Percentiles rank a stretch among this genome's conserved stretches.
phyloP scores from a whole-genome alignment of 306 rosid genomes.

The Gastrolobium bilobum region DNA sequence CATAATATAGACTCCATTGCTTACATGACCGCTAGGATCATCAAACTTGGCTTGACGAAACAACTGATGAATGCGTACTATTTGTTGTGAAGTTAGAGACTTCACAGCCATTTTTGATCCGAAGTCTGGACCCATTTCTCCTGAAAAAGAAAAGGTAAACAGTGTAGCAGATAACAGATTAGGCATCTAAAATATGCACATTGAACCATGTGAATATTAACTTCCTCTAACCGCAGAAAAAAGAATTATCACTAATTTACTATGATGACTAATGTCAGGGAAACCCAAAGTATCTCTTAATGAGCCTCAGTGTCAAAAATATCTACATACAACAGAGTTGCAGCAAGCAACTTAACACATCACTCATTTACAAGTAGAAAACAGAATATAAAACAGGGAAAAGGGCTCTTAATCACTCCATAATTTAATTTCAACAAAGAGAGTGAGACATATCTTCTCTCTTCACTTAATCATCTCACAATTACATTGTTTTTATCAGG shows the following conservation, averaged over 20 bases:
- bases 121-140: conserved; percentile 98
- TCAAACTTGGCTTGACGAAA: conserved; percentile 98
- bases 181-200: conserved; percentile 15
- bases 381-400: conserved; percentile 22
- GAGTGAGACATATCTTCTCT: conserved; percentile 13
- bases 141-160: conserved; percentile 49
- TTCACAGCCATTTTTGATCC: conserved; percentile 73
- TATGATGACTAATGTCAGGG: not conserved
- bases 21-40: conserved; percentile 89
- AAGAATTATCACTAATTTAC: conserved; percentile 24
- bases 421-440: conserved; percentile 33
- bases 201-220: conserved; percentile 32
- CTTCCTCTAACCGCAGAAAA: conserved; percentile 19
- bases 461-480: conserved; percentile 24
- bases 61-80: conserved; percentile 95
- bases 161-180: conserved; percentile 23
- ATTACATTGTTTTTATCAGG: conserved; percentile 17
- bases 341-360: conserved; percentile 36
- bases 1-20: conserved; percentile 55
- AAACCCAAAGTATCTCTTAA: conserved; percentile 27
- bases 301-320: conserved; percentile 25
- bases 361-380: conserved; percentile 4
- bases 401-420: conserved; percentile 26
- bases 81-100: conserved; percentile 88
- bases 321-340: conserved; percentile 17